A percentile compares a stretch with the other conserved stretches of the same genome.
phyloP scores from a whole-genome alignment of 2,329 filamentous ascomycete genomes.

The Cylindrodendrum hubeiense region DNA sequence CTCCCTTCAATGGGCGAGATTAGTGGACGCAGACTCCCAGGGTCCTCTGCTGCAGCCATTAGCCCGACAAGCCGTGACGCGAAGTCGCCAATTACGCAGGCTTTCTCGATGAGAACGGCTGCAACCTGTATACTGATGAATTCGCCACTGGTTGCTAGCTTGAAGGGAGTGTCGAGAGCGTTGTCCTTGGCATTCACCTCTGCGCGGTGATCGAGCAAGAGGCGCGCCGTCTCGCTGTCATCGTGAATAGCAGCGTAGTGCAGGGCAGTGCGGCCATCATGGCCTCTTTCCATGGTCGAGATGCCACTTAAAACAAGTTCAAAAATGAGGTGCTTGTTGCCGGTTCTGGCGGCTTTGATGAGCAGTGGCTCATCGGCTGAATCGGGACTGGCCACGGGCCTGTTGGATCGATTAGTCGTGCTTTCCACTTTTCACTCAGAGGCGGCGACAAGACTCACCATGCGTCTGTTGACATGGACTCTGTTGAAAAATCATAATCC shows the following conservation, averaged over 20 bases:
- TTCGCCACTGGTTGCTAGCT: neutral
- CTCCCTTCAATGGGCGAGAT: neutral
- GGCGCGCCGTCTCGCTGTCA: neutral
- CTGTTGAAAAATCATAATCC: neutral
- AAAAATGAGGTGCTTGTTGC: neutral
- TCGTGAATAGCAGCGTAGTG: neutral
- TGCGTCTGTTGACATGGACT: neutral
- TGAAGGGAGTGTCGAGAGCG: neutral
- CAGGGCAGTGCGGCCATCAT: neutral
- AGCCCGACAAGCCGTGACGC: neutral
- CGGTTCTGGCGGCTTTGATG: neutral
- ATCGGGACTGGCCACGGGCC: neutral
- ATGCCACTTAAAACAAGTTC: neutral
- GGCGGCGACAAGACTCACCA: neutral
- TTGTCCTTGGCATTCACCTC: conserved; percentile 4
- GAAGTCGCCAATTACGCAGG: neutral
- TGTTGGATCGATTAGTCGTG: neutral
- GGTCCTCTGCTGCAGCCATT: neutral
- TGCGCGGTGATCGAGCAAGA: neutral
- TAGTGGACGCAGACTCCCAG: neutral
- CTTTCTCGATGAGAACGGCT: neutral
- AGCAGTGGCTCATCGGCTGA: neutral
- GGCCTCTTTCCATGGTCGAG: neutral
- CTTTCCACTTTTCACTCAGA: neutral
- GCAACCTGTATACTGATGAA: neutral